A percentile compares a stretch with the other conserved stretches of the same genome.
phyloP scores from a whole-genome alignment of 768 basidiomycete species.

The Asterophora parasitica region DNA sequence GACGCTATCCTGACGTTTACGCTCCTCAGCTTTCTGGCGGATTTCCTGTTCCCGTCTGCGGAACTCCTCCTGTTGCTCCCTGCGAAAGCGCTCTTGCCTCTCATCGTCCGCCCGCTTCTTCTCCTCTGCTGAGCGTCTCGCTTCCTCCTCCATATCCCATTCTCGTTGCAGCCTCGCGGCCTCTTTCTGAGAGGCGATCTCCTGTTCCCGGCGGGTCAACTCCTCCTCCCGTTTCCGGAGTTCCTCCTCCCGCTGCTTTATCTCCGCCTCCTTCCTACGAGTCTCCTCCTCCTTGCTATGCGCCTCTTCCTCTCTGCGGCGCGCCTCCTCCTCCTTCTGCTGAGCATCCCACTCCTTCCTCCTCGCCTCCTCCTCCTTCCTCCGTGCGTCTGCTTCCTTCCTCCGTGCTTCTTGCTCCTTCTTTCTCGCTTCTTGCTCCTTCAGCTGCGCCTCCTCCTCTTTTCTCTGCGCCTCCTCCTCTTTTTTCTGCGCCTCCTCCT shows the following conservation, averaged over 20 bases:
- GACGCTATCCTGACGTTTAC: conserved; percentile 40
- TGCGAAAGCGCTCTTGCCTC: conserved; percentile 20
- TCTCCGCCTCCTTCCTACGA: conserved; percentile 23
- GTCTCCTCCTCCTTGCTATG: conserved; percentile 24
- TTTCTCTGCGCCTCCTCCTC: conserved; percentile 25
- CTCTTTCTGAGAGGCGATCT: conserved; percentile 22
- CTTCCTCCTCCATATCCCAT: conserved; percentile 21
- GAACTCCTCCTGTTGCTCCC: conserved; percentile 36
- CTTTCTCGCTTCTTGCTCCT: conserved; percentile 23
- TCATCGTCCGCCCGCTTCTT: conserved; percentile 17
- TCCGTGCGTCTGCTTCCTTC: conserved; percentile 19
- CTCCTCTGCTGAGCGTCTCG: conserved; percentile 22
- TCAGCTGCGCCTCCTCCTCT: conserved; percentile 20
- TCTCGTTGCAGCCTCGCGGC: conserved; percentile 24
- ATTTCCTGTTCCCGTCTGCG: conserved; percentile 40
- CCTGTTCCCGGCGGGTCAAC: conserved; percentile 18
- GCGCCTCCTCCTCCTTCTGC: conserved; percentile 24
- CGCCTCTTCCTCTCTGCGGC: conserved; percentile 24
- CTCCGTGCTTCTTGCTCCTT: conserved; percentile 27
- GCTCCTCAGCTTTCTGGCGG: conserved; percentile 37
- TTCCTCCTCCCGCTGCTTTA: conserved; percentile 32
- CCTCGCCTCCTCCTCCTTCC: conserved; percentile 28
- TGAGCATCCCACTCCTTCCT: conserved; percentile 20
- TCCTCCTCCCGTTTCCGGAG: conserved; percentile 28
- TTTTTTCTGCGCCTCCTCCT: conserved; percentile 20